Evolutionary conservation across 345 rosid genomes (phyloP).

Genomic region (Capsella bursapastoris): DNA sequence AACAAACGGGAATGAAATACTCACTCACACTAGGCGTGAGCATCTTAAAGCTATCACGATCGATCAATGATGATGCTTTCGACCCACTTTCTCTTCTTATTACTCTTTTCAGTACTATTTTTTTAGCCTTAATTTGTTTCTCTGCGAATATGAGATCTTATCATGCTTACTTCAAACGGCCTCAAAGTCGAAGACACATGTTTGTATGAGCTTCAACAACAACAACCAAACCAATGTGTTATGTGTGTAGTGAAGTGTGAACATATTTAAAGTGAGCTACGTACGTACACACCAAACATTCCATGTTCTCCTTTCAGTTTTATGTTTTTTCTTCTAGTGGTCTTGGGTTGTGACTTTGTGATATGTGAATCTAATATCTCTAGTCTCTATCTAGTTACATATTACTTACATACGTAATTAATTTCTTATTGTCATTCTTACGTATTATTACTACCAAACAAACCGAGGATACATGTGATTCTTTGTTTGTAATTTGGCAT

Average conservation of each 20-base stretch:
- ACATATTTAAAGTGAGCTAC: constrained; percentile 13
- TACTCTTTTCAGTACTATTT: constrained; percentile 6
- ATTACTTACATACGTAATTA: too few relatives aligned
- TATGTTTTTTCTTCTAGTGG: too few relatives aligned
- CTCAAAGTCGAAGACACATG: constrained; percentile 35
- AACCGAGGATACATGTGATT: too few relatives aligned
- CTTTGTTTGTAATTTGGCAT: too few relatives aligned
- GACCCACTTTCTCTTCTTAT: constrained; percentile 37
- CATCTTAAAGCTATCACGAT: constrained; percentile 40
- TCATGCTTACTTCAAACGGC: neutral
- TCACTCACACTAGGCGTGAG: constrained; percentile 38
- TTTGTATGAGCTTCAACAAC: constrained; percentile 29
- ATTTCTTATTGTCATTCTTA: too few relatives aligned
- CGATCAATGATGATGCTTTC: neutral
- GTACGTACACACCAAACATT: constrained; percentile 1
- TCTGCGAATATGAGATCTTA: neutral
- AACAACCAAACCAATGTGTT: constrained; percentile 12
- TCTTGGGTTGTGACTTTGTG: too few relatives aligned
- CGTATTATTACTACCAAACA: too few relatives aligned
- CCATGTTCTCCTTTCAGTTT: constrained; percentile 3
- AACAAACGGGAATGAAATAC: constrained; percentile 14
- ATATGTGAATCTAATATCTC: too few relatives aligned
- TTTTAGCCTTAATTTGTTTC: neutral
- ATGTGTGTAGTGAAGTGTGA: constrained; percentile 2
- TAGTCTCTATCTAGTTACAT: too few relatives aligned